Percentiles rank a stretch among this genome's conserved stretches.
phyloP scores from a whole-genome alignment of 345 rosid species.

The Clarkia xantiana region DNA sequence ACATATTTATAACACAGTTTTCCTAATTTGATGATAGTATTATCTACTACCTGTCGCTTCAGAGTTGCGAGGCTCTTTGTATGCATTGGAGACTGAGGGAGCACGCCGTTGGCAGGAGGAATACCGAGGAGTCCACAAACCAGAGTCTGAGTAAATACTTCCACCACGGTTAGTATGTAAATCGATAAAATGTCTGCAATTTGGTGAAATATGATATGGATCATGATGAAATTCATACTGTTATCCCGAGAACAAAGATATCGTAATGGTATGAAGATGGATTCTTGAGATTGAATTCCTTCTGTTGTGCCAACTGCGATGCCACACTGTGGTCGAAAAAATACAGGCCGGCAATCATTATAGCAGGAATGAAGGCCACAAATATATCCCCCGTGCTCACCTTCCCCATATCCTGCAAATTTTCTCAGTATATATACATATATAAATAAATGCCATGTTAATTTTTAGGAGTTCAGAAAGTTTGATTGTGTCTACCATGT shows the following conservation, averaged over 20 bases:
- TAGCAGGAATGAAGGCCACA: slow-evolving; percentile 11
- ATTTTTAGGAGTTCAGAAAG: no score
- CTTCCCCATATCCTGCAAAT: slow-evolving; percentile 16
- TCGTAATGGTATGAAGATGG: slow-evolving; percentile 17
- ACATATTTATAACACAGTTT: background rate
- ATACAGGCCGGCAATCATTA: slow-evolving; percentile 18
- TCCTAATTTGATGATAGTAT: no score
- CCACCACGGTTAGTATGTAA: no score
- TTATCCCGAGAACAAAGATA: slow-evolving; percentile 12
- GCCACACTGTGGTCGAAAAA: slow-evolving; percentile 19
- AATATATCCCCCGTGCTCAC: slow-evolving; percentile 8
- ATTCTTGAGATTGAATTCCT: slow-evolving; percentile 17
- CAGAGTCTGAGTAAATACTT: background rate
- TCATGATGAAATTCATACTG: slow-evolving; percentile 3
- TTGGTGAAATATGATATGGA: no score
- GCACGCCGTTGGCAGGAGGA: slow-evolving; percentile 8
- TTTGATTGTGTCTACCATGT: no score
- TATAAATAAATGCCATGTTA: no score
- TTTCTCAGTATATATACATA: no score
- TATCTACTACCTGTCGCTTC: slow-evolving; percentile 1
- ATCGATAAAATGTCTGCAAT: no score
- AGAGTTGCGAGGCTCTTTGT: slow-evolving; percentile 8
- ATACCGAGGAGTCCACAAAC: slow-evolving; percentile 5
- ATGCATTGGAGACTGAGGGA: slow-evolving; percentile 10
- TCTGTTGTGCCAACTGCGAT: slow-evolving; percentile 18